Percentiles rank a stretch among this genome's conserved stretches.
These are phyloP conservation scores for Astrocystis sublimbata DNA, from an alignment of 495 filamentous ascomycete genomes.

Conservation along the genomic window DNA sequence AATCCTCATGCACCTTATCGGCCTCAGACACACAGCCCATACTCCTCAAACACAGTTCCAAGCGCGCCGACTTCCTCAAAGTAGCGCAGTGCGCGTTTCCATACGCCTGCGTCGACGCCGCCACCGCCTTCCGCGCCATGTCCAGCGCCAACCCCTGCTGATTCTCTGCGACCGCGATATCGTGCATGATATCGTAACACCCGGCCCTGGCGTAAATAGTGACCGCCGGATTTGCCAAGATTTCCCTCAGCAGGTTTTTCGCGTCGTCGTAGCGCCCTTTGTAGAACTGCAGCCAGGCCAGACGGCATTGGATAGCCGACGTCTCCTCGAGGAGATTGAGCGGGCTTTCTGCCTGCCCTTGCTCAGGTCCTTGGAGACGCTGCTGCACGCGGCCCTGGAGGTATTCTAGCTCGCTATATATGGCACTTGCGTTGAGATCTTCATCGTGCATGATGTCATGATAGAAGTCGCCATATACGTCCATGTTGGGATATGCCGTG, in stretches of 20 bases:
- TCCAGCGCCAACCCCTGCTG: background rate
- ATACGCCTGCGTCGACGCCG: background rate
- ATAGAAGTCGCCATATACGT: background rate
- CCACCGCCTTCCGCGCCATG: background rate
- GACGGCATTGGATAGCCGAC: background rate
- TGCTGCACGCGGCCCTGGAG: background rate
- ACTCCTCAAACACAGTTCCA: background rate
- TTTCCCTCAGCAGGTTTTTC: background rate
- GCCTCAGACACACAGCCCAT: background rate
- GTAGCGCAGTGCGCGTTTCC: background rate
- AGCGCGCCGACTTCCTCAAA: background rate
- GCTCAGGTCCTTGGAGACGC: background rate
- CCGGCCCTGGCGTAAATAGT: background rate
- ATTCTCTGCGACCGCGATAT: background rate
- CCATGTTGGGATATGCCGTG: background rate
- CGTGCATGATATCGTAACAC: constrained; percentile 1
- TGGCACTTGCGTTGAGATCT: background rate
- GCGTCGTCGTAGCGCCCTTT: background rate
- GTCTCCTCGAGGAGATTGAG: background rate
- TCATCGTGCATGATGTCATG: background rate
- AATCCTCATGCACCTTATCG: background rate
- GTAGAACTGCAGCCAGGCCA: background rate
- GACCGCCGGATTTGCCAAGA: background rate
- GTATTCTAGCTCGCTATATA: background rate
- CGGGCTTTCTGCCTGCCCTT: background rate